These are phyloP conservation scores for Diospyros kaki DNA, from an alignment of 148 eudicot species.

Conservation along the genomic window DNA sequence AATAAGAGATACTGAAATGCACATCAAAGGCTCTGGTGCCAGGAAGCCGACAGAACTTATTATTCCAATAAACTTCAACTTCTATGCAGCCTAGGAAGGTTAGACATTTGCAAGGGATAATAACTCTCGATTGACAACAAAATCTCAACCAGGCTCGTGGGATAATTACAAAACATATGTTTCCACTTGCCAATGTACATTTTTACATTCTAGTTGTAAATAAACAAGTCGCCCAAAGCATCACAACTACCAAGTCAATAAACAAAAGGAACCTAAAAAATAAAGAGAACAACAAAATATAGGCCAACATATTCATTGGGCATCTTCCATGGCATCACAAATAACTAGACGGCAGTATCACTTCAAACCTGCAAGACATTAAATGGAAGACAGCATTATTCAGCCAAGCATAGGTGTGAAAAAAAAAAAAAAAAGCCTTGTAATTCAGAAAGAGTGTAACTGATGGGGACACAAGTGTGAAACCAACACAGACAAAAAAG, in stretches of 20 bases:
- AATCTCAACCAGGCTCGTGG: constrained; percentile 22
- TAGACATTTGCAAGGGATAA: constrained; percentile 9
- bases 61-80: background rate
- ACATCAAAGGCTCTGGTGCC: background rate
- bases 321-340: constrained; percentile 15
- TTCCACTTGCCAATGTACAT: constrained; percentile 16
- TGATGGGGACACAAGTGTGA: too few relatives aligned
- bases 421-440: too few relatives aligned
- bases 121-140: background rate
- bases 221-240: constrained; percentile 10
- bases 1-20: background rate
- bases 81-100: constrained; percentile 7
- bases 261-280: constrained; percentile 14
- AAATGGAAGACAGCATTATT: background rate
- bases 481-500: too few relatives aligned
- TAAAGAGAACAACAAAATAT: constrained; percentile 4
- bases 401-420: too few relatives aligned
- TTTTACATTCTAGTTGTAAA: constrained; percentile 3
- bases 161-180: constrained; percentile 31
- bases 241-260: constrained; percentile 19
- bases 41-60: background rate
- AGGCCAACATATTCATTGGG: constrained; percentile 17
- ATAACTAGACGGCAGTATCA: constrained; percentile 12
- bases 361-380: constrained; percentile 23
- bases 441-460: too few relatives aligned